Evolutionary conservation across 495 filamentous ascomycete genomes (phyloP), one percentile per base, ranked within the genome.

Genomic region (Penicillium antarcticum): DNA sequence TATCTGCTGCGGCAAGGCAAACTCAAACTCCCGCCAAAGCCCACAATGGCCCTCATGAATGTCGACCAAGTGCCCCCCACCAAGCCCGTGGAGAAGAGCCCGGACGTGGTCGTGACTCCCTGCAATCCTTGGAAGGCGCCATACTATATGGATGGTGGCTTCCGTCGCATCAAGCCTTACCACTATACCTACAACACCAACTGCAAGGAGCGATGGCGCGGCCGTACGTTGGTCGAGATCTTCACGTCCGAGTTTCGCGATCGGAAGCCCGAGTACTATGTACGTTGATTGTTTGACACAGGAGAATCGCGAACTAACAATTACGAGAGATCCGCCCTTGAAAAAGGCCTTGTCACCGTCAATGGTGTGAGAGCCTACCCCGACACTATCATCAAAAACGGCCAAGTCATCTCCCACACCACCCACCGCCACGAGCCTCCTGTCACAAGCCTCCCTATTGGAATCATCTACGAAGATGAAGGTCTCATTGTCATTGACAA

Each of bases 361-460:
- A 88, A 92, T 61, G 87, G 87, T 26, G 83, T 88, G 62, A 66
- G 33, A 65, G 87, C 41, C 54, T 74, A 12, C 76, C 83, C 34
- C 57, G 76, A 71, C 68, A 85, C 69, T 6, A 66, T 80, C 38
- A 72, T 92, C 46, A 86, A 83, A 61, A 90, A 92, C 63, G 88
- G 88, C 48, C 87, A 96, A 52, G 74, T 95, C 36, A 86, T 98
- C 36, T 91, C 87, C 5, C 94, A 98, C 66, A 97, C 91, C 5
- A 79, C 94, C 46, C 94, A 98, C 66, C 89, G 94, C 32, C 94
- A 98, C 63, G 94, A 98, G 67, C 95, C 94, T 3, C 94, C 94
- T 5, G 87, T 96, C 19, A 89, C 87, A 2, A 83, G 80, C n/a
- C 74, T 86, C 11, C 80, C 87, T 0, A 87, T 97, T 33, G 81